These are phyloP conservation scores for Populus hybrid DNA, from an alignment of 441 rosid genomes.

Conservation along the genomic window DNA sequence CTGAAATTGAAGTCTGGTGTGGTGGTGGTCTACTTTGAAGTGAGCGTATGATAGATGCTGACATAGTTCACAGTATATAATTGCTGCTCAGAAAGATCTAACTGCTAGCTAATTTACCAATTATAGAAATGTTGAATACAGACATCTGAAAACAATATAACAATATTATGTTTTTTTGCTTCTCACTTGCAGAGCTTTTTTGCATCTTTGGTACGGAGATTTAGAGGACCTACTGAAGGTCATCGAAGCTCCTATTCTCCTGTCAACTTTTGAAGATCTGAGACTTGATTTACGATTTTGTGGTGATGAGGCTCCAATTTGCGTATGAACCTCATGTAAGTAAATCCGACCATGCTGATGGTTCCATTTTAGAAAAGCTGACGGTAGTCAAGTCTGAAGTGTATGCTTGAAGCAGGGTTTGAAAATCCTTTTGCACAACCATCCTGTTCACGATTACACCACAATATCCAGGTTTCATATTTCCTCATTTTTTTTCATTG, in stretches of 20 bases:
- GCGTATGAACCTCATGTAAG: not conserved
- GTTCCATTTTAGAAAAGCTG: not conserved
- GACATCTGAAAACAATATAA: too few species aligned
- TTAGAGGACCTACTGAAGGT: constrained; percentile 56
- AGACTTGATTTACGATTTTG: not conserved
- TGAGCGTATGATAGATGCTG: too few species aligned
- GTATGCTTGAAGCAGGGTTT: not conserved
- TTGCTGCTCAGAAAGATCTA: too few species aligned
- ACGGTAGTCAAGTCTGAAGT: not conserved
- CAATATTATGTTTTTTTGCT: too few species aligned
- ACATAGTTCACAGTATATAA: too few species aligned
- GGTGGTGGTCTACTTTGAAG: too few species aligned
- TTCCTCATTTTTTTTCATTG: not conserved
- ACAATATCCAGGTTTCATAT: not conserved
- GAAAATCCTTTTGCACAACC: not conserved
- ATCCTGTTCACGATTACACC: not conserved
- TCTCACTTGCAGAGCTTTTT: constrained; percentile 44
- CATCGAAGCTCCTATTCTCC: constrained; percentile 61
- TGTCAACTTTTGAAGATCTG: constrained; percentile 45
- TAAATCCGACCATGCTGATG: not conserved
- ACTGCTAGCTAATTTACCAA: too few species aligned
- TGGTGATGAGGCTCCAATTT: constrained; percentile 13
- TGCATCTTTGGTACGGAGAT: constrained; percentile 48
- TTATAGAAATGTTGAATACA: too few species aligned
- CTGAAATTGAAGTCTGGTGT: too few species aligned